Conservation (phyloP, 805 yeast genomes). For the Komagataella populi region DNA sequence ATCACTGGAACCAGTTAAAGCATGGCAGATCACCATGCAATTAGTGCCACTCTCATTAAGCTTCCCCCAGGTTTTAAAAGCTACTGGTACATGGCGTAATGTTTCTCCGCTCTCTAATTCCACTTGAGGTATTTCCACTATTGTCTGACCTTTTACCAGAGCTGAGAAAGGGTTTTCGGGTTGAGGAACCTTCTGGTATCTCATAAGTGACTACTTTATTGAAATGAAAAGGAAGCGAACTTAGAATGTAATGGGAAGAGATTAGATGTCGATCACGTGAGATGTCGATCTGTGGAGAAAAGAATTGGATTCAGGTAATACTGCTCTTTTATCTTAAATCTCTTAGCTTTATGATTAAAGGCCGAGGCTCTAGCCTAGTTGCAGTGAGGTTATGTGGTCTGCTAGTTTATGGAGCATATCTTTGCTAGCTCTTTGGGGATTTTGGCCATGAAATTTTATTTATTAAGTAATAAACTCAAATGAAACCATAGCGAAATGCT, state of each 20-base stretch:
- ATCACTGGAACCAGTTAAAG: conserved; percentile 90
- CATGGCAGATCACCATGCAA: conserved; percentile 87
- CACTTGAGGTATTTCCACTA: conserved; percentile 64
- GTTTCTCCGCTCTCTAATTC: conserved; percentile 73
- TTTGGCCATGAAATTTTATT: too few species aligned
- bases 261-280: not conserved
- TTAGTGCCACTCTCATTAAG: conserved; percentile 59
- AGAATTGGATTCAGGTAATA: too few species aligned
- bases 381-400: too few species aligned
- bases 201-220: not conserved
- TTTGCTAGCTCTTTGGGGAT: too few species aligned
- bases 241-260: not conserved
- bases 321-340: too few species aligned
- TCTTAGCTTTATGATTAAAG: too few species aligned
- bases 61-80: conserved; percentile 92
- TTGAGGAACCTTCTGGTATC: conserved; percentile 13
- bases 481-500: too few species aligned
- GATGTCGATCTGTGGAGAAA: not conserved
- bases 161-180: conserved; percentile 54
- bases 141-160: conserved; percentile 64
- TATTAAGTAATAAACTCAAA: too few species aligned
- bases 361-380: too few species aligned
- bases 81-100: conserved; percentile 69
- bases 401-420: too few species aligned
- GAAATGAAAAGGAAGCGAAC: not conserved